Evolutionary conservation across 768 basidiomycete genomes (phyloP).

Genomic region (Hypsizygus marmoreus): DNA sequence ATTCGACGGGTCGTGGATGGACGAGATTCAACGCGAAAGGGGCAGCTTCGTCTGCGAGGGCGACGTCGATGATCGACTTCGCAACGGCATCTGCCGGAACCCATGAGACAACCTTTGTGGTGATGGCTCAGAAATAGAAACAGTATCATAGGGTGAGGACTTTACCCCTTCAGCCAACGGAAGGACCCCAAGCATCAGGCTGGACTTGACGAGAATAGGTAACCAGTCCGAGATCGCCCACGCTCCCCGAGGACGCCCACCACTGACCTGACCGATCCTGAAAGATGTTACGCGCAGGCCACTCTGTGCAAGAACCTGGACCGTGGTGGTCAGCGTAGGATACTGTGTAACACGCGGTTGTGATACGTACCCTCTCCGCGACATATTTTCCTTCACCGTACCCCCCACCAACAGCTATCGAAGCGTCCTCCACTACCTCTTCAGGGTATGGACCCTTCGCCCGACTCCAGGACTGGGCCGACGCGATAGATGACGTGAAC

Average conservation of each 20-base stretch:
- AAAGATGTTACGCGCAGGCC: slow-evolving; percentile 37
- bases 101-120: slow-evolving; percentile 32
- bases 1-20: slow-evolving; percentile 32
- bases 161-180: no score
- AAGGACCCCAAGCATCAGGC: slow-evolving; percentile 27
- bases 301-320: slow-evolving; percentile 39
- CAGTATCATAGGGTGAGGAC: no score
- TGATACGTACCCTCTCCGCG: slow-evolving; percentile 34
- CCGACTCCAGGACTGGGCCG: slow-evolving; percentile 31
- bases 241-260: slow-evolving; percentile 38
- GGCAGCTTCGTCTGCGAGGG: slow-evolving; percentile 19
- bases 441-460: slow-evolving; percentile 34
- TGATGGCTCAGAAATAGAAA: no score
- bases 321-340: neutral
- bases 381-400: slow-evolving; percentile 51
- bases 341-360: neutral
- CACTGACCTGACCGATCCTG: slow-evolving; percentile 49
- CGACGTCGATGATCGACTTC: slow-evolving; percentile 26
- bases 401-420: slow-evolving; percentile 38
- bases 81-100: slow-evolving; percentile 29
- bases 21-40: slow-evolving; percentile 30
- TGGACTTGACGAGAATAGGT: slow-evolving; percentile 41
- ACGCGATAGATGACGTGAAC: slow-evolving; percentile 43
- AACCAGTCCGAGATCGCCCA: slow-evolving; percentile 52
- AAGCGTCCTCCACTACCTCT: slow-evolving; percentile 29